phyloP scores from a whole-genome alignment of 139 green algal species.

The Tetratostichococcus sp. region DNA sequence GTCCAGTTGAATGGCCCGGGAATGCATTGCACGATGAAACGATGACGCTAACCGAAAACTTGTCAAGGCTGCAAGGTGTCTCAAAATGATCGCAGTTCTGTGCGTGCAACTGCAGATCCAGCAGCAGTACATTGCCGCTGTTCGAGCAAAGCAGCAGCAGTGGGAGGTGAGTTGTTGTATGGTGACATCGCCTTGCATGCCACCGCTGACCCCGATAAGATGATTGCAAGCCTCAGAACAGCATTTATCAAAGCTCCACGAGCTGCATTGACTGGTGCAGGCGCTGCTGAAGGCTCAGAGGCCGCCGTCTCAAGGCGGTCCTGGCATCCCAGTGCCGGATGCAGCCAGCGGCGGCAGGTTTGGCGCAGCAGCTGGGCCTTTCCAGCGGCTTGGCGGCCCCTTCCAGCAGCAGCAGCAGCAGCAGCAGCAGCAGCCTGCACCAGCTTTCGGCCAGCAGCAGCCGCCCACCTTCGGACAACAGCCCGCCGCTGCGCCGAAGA shows the following conservation, averaged over 20 bases:
- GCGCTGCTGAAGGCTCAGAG: constrained; percentile 7
- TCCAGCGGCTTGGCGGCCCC: not conserved
- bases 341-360: constrained; percentile 1
- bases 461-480: too few species aligned
- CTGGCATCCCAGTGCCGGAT: not conserved
- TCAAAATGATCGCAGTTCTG: too few species aligned
- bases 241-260: too few species aligned
- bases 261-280: too few species aligned
- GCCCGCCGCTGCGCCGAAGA: not conserved
- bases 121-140: constrained; percentile 18
- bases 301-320: constrained; percentile 23
- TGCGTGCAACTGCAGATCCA: constrained; percentile 25
- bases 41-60: too few species aligned
- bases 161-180: constrained; percentile 1
- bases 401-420: not conserved
- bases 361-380: not conserved
- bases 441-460: not conserved
- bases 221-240: too few species aligned
- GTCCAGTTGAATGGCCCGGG: too few species aligned
- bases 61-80: too few species aligned
- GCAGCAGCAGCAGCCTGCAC: not conserved
- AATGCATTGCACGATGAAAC: too few species aligned
- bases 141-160: constrained; percentile 13
- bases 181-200: not conserved
- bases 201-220: too few species aligned